Base-by-base conservation (phyloP, 1,139 yeast species). In the Taphrina populina region DNA sequence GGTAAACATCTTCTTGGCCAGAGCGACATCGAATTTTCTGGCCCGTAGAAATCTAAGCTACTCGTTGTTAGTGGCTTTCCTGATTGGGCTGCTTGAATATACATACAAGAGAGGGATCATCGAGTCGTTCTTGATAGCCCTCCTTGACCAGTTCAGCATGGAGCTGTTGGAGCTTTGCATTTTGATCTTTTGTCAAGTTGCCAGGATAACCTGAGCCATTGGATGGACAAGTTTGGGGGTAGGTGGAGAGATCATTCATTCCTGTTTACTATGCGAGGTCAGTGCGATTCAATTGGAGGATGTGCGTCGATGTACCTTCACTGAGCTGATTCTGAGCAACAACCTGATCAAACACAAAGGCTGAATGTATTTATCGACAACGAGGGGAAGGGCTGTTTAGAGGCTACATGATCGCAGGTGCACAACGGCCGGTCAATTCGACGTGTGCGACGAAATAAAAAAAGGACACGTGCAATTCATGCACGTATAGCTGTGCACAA, bases 1-100 rank as follows among this genome's bases (percentile, higher is more conserved):
- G 62, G 76, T 78, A 67, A 78, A 92, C 98, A 92, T 92, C 62
- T 77, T 80, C 68, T 79, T 79, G 39, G 97, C 86, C 68, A 82
- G 80, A 59, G 74, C 78, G 40, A 92, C 73, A 65, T 88, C 96
- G 67, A 92, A 92, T 76, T 88, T 90, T 71, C 98, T 83, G 17
- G 98, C 98, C 68, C 98, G 81, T 64, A 94, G 76, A 73, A 92
- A 92, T 65, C 98, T 81, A 67, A 88, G 78, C 68, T 68, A 44
- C 3, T n/a, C 27, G n/a, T 15, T 21, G 13, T 8, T 21, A 29
- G 21, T 19, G 35, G 44, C 32, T n/a, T 23, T 35, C 19, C 10
- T 5, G 23, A 37, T 26, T 10, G 6, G 8, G 13, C 20, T 5
- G 29, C 13, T 13, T 15, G 13, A 19, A 21, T 2, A 19, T 4